Base-by-base conservation (phyloP, 495 filamentous ascomycete genomes). In the Aspergillus avenaceus region DNA sequence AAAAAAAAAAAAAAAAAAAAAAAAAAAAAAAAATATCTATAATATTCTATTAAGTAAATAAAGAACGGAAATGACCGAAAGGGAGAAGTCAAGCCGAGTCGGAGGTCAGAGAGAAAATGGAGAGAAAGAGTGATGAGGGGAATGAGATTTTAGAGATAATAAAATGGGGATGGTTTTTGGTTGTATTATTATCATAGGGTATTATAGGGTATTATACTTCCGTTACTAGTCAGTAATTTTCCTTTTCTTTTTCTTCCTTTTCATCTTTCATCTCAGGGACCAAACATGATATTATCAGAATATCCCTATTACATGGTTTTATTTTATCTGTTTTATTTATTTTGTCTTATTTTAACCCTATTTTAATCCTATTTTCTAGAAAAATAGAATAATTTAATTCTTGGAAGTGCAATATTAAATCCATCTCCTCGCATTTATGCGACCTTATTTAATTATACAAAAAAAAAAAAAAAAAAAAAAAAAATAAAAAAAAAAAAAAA, bases 1-100 rank as follows among this genome's bases (percentile, higher is more conserved):
- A 37, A 22, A 31, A 34, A n/a, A 45, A 31, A 52, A 52, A 41
- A 16, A 53, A 56, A 46, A 51, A 50, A 24, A 60, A 47, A 40
- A 42, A 44, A 53, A 32, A 42, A 13, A 18, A 31, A 46, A 14
- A 8, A 46, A 27, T 41, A 32, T 43, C 36, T 28, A 24, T 37
- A 34, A 23, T 43, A 24, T 21, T n/a, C n/a, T n/a, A n/a, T n/a
- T n/a, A n/a, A n/a, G 27, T 29, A 18, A 24, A 26, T 37, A 56
- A 56, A 41, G 58, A 54, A 44, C 43, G 53, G 47, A 37, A 45
- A 45, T 32, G 19, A 40, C 36, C 14, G 29, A 12, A 16, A 28
- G 27, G 42, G 25, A n/a, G n/a, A n/a, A n/a, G n/a, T n/a, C n/a
- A n/a, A n/a, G n/a, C n/a, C n/a, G n/a, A n/a, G n/a, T n/a, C n/a